These are phyloP conservation scores for Arthrobotrys megalospora DNA, from an alignment of 2,329 filamentous ascomycete genomes.

Conservation along the genomic window DNA sequence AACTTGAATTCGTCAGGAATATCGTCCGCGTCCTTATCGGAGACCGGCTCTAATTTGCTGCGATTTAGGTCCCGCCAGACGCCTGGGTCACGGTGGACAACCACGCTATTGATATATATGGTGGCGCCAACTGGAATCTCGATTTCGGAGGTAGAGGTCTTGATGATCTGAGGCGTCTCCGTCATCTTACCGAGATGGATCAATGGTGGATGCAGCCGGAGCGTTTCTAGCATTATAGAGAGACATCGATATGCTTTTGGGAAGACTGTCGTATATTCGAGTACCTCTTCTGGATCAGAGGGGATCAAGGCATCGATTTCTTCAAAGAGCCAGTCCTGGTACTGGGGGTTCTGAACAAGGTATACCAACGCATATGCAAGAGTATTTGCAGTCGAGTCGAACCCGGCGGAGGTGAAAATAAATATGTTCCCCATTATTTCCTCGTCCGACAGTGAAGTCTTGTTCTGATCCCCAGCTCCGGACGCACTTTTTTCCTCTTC, in stretches of 20 bases:
- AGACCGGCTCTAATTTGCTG: background rate
- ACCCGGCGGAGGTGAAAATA: slow-evolving; percentile 70
- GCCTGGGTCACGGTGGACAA: slow-evolving; percentile 64
- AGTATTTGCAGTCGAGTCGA: slow-evolving; percentile 71
- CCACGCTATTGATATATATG: slow-evolving; percentile 67
- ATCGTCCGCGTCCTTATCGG: background rate
- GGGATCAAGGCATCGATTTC: slow-evolving; percentile 69
- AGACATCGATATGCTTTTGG: slow-evolving; percentile 69
- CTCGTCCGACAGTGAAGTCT: slow-evolving; percentile 65
- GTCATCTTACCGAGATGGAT: slow-evolving; percentile 67
- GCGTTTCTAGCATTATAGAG: slow-evolving; percentile 70
- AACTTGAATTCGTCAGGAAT: slow-evolving; percentile 66
- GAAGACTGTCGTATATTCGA: slow-evolving; percentile 69
- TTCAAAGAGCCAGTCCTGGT: slow-evolving; percentile 72
- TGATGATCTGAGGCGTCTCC: slow-evolving; percentile 65
- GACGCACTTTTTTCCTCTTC: slow-evolving; percentile 63
- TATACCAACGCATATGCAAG: slow-evolving; percentile 71
- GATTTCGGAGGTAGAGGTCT: slow-evolving; percentile 64
- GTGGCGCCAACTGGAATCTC: slow-evolving; percentile 66
- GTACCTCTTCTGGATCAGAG: slow-evolving; percentile 62
- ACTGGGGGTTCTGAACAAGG: slow-evolving; percentile 69
- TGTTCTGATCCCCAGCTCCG: slow-evolving; percentile 49
- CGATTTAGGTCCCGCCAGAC: slow-evolving; percentile 63
- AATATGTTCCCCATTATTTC: slow-evolving; percentile 69
- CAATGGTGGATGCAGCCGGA: slow-evolving; percentile 68